These are phyloP conservation scores for Coemansia furcata DNA, from an alignment of 192 early-diverging fungal genomes.

Conservation along the genomic window DNA sequence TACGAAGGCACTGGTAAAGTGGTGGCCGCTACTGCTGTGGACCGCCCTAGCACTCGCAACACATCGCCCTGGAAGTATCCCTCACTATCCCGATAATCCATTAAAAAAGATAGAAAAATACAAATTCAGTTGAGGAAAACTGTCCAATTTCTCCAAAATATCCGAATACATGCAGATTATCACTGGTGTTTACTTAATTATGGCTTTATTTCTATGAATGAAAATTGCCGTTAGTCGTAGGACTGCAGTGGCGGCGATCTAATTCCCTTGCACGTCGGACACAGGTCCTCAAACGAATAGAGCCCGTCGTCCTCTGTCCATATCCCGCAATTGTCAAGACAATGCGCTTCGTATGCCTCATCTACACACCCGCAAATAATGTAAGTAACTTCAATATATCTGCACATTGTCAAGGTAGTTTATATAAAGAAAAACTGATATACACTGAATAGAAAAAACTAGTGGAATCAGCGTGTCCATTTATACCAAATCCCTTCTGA, in stretches of 20 bases:
- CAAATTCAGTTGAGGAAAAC: background rate
- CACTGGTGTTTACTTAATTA: background rate
- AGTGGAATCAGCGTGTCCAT: too few species aligned
- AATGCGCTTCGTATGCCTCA: too few species aligned
- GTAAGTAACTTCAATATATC: too few species aligned
- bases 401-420: too few species aligned
- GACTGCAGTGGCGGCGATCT: background rate
- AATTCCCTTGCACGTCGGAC: background rate
- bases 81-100: constrained; percentile 45
- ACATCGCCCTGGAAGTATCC: constrained; percentile 50
- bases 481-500: too few species aligned
- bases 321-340: too few species aligned
- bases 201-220: background rate
- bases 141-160: background rate
- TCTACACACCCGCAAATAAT: too few species aligned
- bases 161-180: background rate
- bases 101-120: background rate
- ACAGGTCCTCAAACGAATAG: background rate
- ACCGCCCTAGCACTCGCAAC: constrained; percentile 39
- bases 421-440: too few species aligned
- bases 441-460: too few species aligned
- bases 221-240: background rate
- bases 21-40: constrained; percentile 2
- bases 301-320: background rate
- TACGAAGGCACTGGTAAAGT: constrained; percentile 11